Evolutionary conservation across 1,284 basidiomycete genomes (phyloP).

Genomic region (Ustilago bromivora): DNA sequence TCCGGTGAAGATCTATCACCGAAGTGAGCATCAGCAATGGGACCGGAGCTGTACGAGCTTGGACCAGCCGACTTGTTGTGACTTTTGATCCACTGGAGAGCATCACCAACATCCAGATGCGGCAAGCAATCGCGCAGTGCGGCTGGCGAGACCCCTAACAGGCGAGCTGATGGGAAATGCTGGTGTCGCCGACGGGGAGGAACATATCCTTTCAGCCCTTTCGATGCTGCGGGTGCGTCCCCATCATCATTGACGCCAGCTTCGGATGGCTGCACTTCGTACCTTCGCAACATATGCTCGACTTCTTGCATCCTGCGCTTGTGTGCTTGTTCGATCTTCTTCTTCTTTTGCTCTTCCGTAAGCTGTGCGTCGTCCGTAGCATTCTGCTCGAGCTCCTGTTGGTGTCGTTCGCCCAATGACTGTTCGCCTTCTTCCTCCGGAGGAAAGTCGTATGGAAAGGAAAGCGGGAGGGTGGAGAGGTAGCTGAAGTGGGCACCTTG

Average conservation of each 20-base stretch:
- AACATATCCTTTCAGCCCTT: constrained; percentile 34
- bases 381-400: constrained; percentile 33
- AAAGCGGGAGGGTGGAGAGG: constrained; percentile 82
- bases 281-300: constrained; percentile 55
- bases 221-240: constrained; percentile 3
- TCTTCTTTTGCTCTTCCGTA: constrained; percentile 38
- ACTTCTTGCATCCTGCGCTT: constrained; percentile 59
- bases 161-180: constrained; percentile 60
- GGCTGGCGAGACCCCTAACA: constrained; percentile 78
- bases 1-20: constrained; percentile 14
- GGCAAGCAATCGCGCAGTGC: constrained; percentile 83
- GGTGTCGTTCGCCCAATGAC: constrained; percentile 46
- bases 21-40: constrained; percentile 41
- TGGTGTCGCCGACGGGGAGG: constrained; percentile 47
- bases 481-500: constrained; percentile 81
- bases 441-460: constrained; percentile 85
- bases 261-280: constrained; percentile 51
- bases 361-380: constrained; percentile 30
- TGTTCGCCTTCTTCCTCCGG: constrained; percentile 46
- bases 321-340: constrained; percentile 34
- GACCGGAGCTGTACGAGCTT: constrained; percentile 62
- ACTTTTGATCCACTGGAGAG: constrained; percentile 76
- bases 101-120: constrained; percentile 86
- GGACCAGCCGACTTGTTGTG: constrained; percentile 68
- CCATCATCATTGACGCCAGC: not conserved